phyloP scores from a whole-genome alignment of 2,329 filamentous ascomycete genomes.

The Colletotrichum musicola region DNA sequence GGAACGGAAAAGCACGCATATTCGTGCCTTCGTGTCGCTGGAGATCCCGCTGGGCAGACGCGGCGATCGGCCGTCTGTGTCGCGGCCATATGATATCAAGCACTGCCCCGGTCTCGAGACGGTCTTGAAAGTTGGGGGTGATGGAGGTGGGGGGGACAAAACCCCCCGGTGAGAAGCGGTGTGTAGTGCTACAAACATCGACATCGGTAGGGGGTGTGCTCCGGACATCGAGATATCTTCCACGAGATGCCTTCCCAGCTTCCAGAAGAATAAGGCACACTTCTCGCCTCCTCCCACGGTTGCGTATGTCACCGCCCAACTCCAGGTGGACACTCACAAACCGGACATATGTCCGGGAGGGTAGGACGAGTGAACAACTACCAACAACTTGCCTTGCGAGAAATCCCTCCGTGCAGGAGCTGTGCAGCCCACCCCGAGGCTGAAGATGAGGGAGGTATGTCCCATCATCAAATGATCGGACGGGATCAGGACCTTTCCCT shows the following conservation, averaged over 20 bases:
- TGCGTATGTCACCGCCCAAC: no score
- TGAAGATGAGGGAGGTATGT: neutral
- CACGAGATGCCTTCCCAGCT: no score
- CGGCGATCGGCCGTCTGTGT: conserved; percentile 10
- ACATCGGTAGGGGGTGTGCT: no score
- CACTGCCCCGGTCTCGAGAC: neutral
- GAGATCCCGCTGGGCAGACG: conserved; percentile 24
- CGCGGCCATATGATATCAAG: conserved; percentile 21
- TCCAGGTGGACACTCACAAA: neutral
- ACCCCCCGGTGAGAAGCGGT: conserved; percentile 2
- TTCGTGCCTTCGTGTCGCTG: conserved; percentile 10
- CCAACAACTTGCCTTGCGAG: no score
- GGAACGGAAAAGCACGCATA: conserved; percentile 5
- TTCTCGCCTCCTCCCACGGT: no score
- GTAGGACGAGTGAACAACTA: neutral
- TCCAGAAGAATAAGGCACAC: no score
- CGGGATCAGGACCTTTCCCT: conserved; percentile 7
- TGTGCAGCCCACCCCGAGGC: neutral
- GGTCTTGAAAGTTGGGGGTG: neutral
- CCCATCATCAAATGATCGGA: conserved; percentile 37
- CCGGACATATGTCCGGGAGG: conserved; percentile 17
- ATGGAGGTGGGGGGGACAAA: neutral
- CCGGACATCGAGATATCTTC: no score
- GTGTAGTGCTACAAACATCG: neutral
- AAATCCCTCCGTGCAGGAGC: neutral